Evolutionary conservation across 2,329 filamentous ascomycete species (phyloP).

Genomic region (Albifimbria verrucaria): DNA sequence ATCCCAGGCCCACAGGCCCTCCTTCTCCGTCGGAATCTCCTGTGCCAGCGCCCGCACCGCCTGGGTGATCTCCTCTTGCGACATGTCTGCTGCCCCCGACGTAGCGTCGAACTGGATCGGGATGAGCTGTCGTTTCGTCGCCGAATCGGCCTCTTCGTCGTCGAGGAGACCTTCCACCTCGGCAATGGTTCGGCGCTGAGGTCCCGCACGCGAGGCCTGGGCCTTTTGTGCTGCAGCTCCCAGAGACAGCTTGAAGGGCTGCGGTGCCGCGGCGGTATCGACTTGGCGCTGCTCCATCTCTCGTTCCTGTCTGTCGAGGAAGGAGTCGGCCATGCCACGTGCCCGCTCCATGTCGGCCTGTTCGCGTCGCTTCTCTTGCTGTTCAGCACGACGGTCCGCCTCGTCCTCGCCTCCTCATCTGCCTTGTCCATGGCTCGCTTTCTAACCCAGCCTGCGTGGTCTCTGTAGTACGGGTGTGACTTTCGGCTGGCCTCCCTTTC

Average conservation of each 20-base stretch:
- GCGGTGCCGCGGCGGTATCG: slow-evolving; percentile 51
- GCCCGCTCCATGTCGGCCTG: slow-evolving; percentile 73
- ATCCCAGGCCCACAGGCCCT: slow-evolving; percentile 86
- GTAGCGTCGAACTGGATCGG: slow-evolving; percentile 78
- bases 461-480: slow-evolving; percentile 78
- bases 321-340: slow-evolving; percentile 82
- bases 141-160: slow-evolving; percentile 81
- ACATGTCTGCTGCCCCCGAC: slow-evolving; percentile 60
- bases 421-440: slow-evolving; percentile 72
- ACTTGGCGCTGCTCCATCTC: slow-evolving; percentile 59
- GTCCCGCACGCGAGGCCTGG: slow-evolving; percentile 51
- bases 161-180: slow-evolving; percentile 94
- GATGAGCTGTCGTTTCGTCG: slow-evolving; percentile 70
- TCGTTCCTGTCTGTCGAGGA: slow-evolving; percentile 79
- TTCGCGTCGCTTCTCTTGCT: slow-evolving; percentile 67
- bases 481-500: slow-evolving; percentile 76
- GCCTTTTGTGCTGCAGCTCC: slow-evolving; percentile 80
- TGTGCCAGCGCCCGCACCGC: slow-evolving; percentile 78
- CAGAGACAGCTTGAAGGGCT: slow-evolving; percentile 88
- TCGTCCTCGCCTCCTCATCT: slow-evolving; percentile 77
- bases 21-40: slow-evolving; percentile 85
- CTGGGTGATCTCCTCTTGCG: slow-evolving; percentile 82
- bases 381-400: slow-evolving; percentile 75
- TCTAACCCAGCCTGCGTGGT: slow-evolving; percentile 79
- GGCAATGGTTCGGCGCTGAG: slow-evolving; percentile 74